Percentiles rank a stretch among this genome's conserved stretches.
phyloP scores from a whole-genome alignment of 2,329 filamentous ascomycete species.

The Paecilomyces variotii region DNA sequence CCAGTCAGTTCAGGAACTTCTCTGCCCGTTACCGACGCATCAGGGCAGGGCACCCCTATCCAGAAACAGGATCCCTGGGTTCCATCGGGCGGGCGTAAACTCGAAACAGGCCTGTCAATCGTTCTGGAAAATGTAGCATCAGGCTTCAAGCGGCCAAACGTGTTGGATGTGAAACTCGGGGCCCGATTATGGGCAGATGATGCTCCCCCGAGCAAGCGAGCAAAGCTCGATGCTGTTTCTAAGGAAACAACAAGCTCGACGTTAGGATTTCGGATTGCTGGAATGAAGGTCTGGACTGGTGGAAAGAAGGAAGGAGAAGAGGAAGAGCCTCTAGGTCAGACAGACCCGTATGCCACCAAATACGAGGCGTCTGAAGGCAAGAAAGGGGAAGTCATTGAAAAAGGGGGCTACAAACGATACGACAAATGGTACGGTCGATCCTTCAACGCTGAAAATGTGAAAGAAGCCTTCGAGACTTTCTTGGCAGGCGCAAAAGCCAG shows the following conservation, averaged over 20 bases:
- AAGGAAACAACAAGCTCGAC: conserved; percentile 51
- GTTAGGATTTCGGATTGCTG: conserved; percentile 57
- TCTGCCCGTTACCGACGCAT: conserved; percentile 15
- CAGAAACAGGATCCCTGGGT: conserved; percentile 29
- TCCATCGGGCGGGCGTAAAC: conserved; percentile 50
- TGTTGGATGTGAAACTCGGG: conserved; percentile 89
- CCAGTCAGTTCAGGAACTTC: conserved; percentile 10
- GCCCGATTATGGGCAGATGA: conserved; percentile 75
- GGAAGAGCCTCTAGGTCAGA: conserved; percentile 17
- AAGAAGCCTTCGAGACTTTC: conserved; percentile 51
- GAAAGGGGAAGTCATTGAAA: conserved; percentile 35
- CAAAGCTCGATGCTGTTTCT: conserved; percentile 51
- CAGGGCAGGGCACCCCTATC: conserved; percentile 15
- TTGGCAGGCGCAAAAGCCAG: conserved; percentile 40
- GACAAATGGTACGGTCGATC: conserved; percentile 60
- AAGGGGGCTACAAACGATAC: conserved; percentile 50
- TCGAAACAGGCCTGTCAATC: conserved; percentile 70
- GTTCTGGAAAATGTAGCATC: conserved; percentile 77
- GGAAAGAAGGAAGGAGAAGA: conserved; percentile 23
- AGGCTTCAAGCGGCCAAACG: conserved; percentile 77
- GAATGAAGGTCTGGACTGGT: conserved; percentile 53
- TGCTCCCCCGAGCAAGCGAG: conserved; percentile 50
- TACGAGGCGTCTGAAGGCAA: conserved; percentile 43
- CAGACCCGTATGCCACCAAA: conserved; percentile 24
- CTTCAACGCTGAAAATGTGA: conserved; percentile 48